phyloP scores from a whole-genome alignment of 1,284 basidiomycete genomes.

The Ustilago bromivora region DNA sequence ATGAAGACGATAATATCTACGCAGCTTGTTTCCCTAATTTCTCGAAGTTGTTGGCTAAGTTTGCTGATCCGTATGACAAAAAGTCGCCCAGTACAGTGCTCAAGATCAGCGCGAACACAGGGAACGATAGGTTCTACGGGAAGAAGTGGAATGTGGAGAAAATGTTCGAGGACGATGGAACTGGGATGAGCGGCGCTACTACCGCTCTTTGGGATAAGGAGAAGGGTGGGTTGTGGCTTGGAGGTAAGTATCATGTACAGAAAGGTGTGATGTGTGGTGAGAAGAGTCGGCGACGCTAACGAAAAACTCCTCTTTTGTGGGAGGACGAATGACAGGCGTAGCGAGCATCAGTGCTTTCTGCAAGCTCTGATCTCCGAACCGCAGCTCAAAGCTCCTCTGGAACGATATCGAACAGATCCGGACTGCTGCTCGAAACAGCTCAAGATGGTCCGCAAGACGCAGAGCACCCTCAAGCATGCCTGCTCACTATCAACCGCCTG shows the following conservation, averaged over 20 bases:
- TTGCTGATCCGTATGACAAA: conserved; percentile 40
- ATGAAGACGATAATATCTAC: conserved; percentile 53
- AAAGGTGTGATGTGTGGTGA: background rate
- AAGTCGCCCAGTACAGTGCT: conserved; percentile 44
- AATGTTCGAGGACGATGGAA: conserved; percentile 55
- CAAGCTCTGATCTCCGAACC: conserved; percentile 13
- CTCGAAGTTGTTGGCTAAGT: conserved; percentile 38
- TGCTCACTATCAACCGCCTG: background rate
- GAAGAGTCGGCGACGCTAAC: background rate
- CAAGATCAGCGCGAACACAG: conserved; percentile 52
- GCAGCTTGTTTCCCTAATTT: conserved; percentile 49
- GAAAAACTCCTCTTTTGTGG: too few species aligned
- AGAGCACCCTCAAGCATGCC: background rate
- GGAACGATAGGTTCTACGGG: conserved; percentile 53
- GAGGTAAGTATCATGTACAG: conserved; percentile 20
- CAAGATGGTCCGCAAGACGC: too few species aligned
- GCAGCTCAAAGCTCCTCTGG: background rate
- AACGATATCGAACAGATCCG: too few species aligned
- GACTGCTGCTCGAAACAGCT: too few species aligned
- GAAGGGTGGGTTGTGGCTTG: conserved; percentile 29
- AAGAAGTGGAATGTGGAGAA: conserved; percentile 61
- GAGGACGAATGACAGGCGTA: conserved; percentile 9
- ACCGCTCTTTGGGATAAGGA: conserved; percentile 38
- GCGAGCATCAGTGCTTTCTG: conserved; percentile 29
- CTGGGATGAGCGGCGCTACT: conserved; percentile 33